Conservation (phyloP, 495 filamentous ascomycete genomes). For the Xylaria intraflava region DNA sequence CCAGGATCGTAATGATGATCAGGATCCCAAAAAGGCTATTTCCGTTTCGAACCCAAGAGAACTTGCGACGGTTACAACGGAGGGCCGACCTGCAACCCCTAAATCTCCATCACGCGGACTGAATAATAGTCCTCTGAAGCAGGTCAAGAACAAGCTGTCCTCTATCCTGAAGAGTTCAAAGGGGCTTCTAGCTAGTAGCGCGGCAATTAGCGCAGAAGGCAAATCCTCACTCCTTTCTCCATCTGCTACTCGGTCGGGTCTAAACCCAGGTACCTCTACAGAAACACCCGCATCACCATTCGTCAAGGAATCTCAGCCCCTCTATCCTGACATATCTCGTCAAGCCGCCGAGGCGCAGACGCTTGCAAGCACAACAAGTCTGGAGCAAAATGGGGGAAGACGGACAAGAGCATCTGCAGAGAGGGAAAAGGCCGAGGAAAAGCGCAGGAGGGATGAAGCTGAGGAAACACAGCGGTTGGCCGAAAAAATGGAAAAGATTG, state of each 20-base stretch:
- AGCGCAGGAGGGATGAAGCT: conserved; percentile 54
- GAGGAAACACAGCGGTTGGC: conserved; percentile 41
- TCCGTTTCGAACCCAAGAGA: conserved; percentile 55
- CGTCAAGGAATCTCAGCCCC: conserved; percentile 25
- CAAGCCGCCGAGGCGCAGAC: conserved; percentile 26
- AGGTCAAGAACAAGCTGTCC: conserved; percentile 80
- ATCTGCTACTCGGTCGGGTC: conserved; percentile 29
- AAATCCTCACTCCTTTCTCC: conserved; percentile 51
- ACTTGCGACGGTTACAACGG: conserved; percentile 33
- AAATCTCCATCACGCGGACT: conserved; percentile 64
- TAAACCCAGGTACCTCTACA: conserved; percentile 30
- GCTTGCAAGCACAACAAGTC: conserved; percentile 30
- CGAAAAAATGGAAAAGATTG: conserved; percentile 51
- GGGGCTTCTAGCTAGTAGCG: conserved; percentile 74
- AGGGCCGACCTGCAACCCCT: conserved; percentile 51
- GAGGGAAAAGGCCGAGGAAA: conserved; percentile 56
- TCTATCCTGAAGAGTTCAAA: conserved; percentile 82
- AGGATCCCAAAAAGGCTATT: conserved; percentile 52
- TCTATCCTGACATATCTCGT: conserved; percentile 41
- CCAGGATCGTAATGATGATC: conserved; percentile 27
- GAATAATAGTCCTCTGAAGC: conserved; percentile 72
- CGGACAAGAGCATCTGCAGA: conserved; percentile 72
- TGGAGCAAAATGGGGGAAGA: conserved; percentile 43
- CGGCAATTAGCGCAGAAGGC: conserved; percentile 67
- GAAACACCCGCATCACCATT: conserved; percentile 31